Evolutionary conservation across 2,329 filamentous ascomycete genomes (phyloP), one percentile per base, ranked within the genome.

Genomic region (Ophiostoma sp.): DNA sequence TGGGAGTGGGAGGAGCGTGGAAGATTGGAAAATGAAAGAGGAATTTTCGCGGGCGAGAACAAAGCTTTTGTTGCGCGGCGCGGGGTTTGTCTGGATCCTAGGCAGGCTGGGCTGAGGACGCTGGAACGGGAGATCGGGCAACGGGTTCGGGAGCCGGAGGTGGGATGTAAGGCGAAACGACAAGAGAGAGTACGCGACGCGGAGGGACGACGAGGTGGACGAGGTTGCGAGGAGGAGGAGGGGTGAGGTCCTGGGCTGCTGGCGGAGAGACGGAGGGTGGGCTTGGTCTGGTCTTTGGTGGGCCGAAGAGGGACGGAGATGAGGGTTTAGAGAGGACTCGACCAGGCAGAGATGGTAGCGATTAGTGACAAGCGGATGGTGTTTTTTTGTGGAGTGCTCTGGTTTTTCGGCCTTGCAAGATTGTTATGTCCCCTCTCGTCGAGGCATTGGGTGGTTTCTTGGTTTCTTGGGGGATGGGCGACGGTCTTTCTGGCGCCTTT

Each of bases 191-290:
- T 73, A 72, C 69, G 66, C 69, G 69, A 68, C 69, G 69, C 73
- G 74, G 75, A 76, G 75, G 71, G 75, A 71, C 36, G 55, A 60
- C 49, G 58, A 62, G 58, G 36, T 62, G 36, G 58, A 62, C 60
- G 40, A 63, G 60, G 60, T 63, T 63, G 38, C 60, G n/a, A 62
- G 27, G 72, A 74, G 72, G 69, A 70, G 71, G 72, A 73, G 70
- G 69, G 60, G 66, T 70, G 72, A 71, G 71, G 66, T 68, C 67
- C 49, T 70, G 70, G 69, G 64, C 64, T 49, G 42, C 72, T 70
- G 65, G 69, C 67, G 67, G 67, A 68, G 69, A 52, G 64, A 65
- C 65, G 66, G 65, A 67, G 66, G 67, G 67, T 67, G 67, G 67
- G 64, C 55, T 67, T 55, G 49, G 49, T 62, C 55, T 40, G 58